Percentiles rank a stretch among this genome's conserved stretches.
These are phyloP conservation scores for Polychaeton citri DNA, from an alignment of 2,329 filamentous ascomycete species.

Conservation along the genomic window DNA sequence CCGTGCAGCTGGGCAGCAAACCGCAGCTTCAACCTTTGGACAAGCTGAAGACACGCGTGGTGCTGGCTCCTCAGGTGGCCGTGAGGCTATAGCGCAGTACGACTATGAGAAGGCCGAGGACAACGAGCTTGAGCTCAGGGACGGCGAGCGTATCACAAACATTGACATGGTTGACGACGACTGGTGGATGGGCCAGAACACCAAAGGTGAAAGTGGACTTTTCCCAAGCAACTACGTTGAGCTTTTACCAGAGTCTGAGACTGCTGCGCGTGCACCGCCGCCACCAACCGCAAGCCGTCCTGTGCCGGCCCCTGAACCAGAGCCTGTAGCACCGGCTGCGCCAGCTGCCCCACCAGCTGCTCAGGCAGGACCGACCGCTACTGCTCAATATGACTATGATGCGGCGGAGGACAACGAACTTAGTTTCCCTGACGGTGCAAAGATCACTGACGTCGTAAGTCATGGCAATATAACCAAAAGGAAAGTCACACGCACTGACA, in stretches of 20 bases:
- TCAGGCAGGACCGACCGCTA: slow-evolving; percentile 49
- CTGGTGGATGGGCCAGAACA: slow-evolving; percentile 96
- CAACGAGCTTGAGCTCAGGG: slow-evolving; percentile 82
- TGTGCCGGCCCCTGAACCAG: slow-evolving; percentile 21
- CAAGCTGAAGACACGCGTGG: slow-evolving; percentile 26
- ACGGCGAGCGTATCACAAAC: slow-evolving; percentile 77
- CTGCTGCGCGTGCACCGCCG: slow-evolving; percentile 26
- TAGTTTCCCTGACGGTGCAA: slow-evolving; percentile 82
- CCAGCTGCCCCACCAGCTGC: slow-evolving; percentile 21
- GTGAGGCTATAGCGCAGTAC: slow-evolving; percentile 70
- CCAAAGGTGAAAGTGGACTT: slow-evolving; percentile 67
- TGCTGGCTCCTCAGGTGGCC: slow-evolving; percentile 37
- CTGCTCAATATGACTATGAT: slow-evolving; percentile 88
- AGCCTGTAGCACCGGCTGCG: slow-evolving; percentile 8
- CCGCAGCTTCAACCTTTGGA: slow-evolving; percentile 31
- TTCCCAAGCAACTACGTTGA: slow-evolving; percentile 98
- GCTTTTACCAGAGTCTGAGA: slow-evolving; percentile 44
- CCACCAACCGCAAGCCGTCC: slow-evolving; percentile 23
- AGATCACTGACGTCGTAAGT: slow-evolving; percentile 63
- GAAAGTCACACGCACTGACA: slow-evolving; percentile 12
- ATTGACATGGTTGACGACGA: slow-evolving; percentile 97
- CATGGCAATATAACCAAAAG: no score
- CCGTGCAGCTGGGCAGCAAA: slow-evolving; percentile 40
- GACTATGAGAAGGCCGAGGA: slow-evolving; percentile 98
- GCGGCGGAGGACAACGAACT: slow-evolving; percentile 83